Conservation (phyloP, 2,329 filamentous ascomycete genomes). For the Diaporthe destruens region DNA sequence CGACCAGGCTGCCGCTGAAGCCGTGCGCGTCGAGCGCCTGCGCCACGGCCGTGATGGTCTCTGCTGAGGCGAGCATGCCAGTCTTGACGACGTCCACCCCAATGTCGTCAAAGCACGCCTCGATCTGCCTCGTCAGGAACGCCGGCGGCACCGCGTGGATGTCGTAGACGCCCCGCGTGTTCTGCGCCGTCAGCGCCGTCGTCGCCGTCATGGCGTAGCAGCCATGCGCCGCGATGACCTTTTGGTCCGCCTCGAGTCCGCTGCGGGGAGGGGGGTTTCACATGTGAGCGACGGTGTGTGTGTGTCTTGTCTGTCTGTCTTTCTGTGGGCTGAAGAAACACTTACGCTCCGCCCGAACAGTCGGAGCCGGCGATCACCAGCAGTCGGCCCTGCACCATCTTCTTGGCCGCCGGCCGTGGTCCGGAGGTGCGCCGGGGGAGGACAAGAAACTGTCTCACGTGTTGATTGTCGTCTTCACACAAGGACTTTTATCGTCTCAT, state of each 20-base stretch:
- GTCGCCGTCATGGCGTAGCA: conserved; percentile 98
- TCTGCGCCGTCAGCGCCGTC: conserved; percentile 95
- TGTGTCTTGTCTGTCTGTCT: too few species aligned
- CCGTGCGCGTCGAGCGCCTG: conserved; percentile 70
- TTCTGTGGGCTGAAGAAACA: conserved; percentile 44
- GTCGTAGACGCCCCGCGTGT: conserved; percentile 85
- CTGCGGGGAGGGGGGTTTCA: conserved; percentile 58
- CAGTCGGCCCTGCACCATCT: conserved; percentile 65
- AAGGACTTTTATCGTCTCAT: not conserved
- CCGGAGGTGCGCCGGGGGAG: too few species aligned
- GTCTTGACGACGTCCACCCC: conserved; percentile 93
- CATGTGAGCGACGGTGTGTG: too few species aligned
- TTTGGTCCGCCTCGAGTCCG: conserved; percentile 95
- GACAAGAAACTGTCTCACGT: not conserved
- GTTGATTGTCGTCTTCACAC: not conserved
- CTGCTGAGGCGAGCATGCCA: conserved; percentile 84
- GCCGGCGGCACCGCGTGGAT: conserved; percentile 83
- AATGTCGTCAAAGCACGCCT: conserved; percentile 86
- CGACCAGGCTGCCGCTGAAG: conserved; percentile 66
- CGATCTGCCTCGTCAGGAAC: conserved; percentile 88
- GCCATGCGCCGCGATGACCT: conserved; percentile 90
- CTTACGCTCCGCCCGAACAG: conserved; percentile 87
- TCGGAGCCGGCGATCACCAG: conserved; percentile 90
- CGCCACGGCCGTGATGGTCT: conserved; percentile 77
- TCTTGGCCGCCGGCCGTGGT: conserved; percentile 38